These are phyloP conservation scores for Coniochaeta ligniaria DNA, from an alignment of 2,329 filamentous ascomycete species.

Conservation along the genomic window DNA sequence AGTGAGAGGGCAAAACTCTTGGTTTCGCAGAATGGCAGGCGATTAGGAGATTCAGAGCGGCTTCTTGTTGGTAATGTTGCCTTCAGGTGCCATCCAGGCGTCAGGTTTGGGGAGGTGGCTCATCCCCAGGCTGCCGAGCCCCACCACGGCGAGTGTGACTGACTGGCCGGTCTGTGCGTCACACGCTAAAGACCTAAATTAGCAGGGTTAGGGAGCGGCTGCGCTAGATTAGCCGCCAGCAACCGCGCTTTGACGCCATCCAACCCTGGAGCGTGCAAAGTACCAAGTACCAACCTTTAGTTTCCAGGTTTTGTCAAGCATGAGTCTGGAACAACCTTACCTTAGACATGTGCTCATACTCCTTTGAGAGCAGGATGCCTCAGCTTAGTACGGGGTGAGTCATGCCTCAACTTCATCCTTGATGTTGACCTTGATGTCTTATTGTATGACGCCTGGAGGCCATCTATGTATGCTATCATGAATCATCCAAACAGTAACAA, in stretches of 20 bases:
- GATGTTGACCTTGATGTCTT: no score
- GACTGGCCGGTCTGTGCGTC: background rate
- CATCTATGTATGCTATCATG: background rate
- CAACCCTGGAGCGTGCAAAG: no score
- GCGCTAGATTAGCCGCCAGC: background rate
- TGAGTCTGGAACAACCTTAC: no score
- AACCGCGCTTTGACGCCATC: background rate
- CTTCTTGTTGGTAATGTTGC: background rate
- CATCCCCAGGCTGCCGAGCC: background rate
- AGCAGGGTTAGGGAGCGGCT: background rate
- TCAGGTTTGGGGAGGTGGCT: background rate
- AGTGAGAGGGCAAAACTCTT: background rate
- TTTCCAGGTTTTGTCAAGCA: no score
- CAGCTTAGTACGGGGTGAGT: no score
- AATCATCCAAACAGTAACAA: background rate
- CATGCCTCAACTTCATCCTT: no score
- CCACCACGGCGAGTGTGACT: background rate
- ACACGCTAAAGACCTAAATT: background rate
- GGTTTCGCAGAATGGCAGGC: background rate
- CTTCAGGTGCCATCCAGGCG: background rate
- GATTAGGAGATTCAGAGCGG: background rate
- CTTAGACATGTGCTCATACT: no score
- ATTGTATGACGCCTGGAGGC: background rate
- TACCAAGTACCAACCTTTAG: no score
- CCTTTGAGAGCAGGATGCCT: no score